Conservation (phyloP, 306 rosid species). For the Adenanthera pavonina region DNA sequence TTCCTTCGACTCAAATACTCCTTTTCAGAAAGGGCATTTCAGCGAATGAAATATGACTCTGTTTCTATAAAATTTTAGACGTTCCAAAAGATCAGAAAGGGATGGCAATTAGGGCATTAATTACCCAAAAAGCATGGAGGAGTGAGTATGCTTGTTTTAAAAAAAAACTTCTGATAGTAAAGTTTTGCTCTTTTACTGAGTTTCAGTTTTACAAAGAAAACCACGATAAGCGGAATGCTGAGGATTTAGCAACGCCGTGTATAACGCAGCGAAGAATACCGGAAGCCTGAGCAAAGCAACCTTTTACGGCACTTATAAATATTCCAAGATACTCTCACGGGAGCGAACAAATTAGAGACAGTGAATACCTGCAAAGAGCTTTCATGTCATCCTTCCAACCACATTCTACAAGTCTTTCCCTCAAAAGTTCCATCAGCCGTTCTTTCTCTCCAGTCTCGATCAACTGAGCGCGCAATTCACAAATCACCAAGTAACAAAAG, state of each 20-base stretch:
- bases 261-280: background rate
- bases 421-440: constrained; percentile 81
- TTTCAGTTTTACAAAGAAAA: background rate
- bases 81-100: constrained; percentile 12
- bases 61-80: background rate
- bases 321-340: background rate
- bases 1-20: background rate
- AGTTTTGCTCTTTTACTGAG: background rate
- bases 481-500: constrained; percentile 2
- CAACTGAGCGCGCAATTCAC: constrained; percentile 51
- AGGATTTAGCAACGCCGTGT: background rate
- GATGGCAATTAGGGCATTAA: background rate
- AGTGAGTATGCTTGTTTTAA: background rate
- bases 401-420: constrained; percentile 93
- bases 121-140: background rate
- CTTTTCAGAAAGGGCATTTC: background rate
- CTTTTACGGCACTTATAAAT: background rate
- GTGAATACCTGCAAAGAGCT: constrained; percentile 78
- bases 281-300: background rate
- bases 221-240: background rate
- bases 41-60: constrained; percentile 6
- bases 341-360: background rate
- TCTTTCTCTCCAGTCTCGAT: constrained; percentile 92
- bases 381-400: constrained; percentile 99
- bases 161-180: background rate